phyloP scores from a whole-genome alignment of 148 eudicot genomes.

The Camellia lanceoleosa region DNA sequence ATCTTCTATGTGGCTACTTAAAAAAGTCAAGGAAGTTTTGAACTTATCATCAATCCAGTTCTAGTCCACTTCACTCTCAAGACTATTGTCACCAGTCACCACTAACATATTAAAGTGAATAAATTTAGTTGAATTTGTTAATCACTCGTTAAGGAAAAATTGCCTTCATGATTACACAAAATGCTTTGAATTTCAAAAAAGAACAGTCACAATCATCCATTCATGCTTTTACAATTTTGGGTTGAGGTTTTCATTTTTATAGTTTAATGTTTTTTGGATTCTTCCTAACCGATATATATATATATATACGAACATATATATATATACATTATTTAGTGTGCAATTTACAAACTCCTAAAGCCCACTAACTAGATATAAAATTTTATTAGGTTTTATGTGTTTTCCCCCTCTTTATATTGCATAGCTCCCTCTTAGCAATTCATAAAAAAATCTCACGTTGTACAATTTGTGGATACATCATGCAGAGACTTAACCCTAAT shows the following conservation, averaged over 20 bases:
- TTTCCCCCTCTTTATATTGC: neutral
- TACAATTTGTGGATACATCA: neutral
- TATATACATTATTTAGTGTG: neutral
- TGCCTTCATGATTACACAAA: neutral
- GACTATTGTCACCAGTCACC: neutral
- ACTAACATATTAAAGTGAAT: neutral
- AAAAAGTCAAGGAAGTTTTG: conserved; percentile 13
- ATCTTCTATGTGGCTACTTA: conserved; percentile 16
- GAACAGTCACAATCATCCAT: neutral
- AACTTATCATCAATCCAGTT: no score
- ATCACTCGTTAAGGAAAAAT: neutral
- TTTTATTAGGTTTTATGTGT: no score
- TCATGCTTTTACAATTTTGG: neutral
- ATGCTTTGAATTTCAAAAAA: conserved; percentile 5
- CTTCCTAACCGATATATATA: neutral
- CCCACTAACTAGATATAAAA: neutral
- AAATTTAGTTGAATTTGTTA: neutral
- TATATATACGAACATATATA: neutral
- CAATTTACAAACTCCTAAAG: no score
- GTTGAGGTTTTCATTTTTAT: neutral
- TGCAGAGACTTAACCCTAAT: no score
- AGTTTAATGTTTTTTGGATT: neutral
- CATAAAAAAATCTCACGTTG: neutral
- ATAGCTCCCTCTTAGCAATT: no score
- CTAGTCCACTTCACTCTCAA: neutral